Evolutionary conservation across 2,329 filamentous ascomycete genomes (phyloP).

Genomic region (Graphium sp.): DNA sequence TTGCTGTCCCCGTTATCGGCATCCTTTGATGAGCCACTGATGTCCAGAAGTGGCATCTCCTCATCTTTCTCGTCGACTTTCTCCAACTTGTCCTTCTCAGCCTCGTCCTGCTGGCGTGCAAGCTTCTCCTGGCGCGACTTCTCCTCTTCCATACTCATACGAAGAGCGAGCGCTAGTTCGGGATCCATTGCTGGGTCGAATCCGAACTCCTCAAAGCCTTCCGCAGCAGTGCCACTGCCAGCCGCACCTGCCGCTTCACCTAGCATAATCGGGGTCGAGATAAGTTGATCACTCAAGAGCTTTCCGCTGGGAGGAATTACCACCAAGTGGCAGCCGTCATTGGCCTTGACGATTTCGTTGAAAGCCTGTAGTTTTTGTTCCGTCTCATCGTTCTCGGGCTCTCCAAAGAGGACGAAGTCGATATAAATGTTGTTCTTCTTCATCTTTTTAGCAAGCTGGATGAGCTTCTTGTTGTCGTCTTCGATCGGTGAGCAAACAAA

Average conservation of each 20-base stretch:
- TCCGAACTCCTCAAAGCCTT: constrained; percentile 45
- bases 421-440: constrained; percentile 94
- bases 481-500: constrained; percentile 88
- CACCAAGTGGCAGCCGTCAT: constrained; percentile 80
- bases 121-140: constrained; percentile 83
- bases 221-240: constrained; percentile 38
- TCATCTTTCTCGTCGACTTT: constrained; percentile 70
- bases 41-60: constrained; percentile 20
- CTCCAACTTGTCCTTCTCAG: constrained; percentile 62
- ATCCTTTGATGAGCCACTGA: constrained; percentile 19
- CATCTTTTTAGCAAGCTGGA: constrained; percentile 91
- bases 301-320: constrained; percentile 83
- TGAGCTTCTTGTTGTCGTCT: constrained; percentile 76
- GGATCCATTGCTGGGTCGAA: constrained; percentile 87
- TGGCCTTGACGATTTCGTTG: constrained; percentile 81
- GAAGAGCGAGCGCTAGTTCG: constrained; percentile 80
- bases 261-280: constrained; percentile 76
- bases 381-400: constrained; percentile 75
- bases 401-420: constrained; percentile 89
- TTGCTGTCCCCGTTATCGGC: constrained; percentile 29
- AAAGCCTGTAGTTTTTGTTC: constrained; percentile 88
- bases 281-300: constrained; percentile 80
- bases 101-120: constrained; percentile 44
- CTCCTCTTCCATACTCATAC: constrained; percentile 98
- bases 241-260: constrained; percentile 48